A percentile compares a stretch with the other conserved stretches of the same genome.
These are phyloP conservation scores for Thelonectria discophora DNA, from an alignment of 2,329 filamentous ascomycete genomes.

Conservation along the genomic window DNA sequence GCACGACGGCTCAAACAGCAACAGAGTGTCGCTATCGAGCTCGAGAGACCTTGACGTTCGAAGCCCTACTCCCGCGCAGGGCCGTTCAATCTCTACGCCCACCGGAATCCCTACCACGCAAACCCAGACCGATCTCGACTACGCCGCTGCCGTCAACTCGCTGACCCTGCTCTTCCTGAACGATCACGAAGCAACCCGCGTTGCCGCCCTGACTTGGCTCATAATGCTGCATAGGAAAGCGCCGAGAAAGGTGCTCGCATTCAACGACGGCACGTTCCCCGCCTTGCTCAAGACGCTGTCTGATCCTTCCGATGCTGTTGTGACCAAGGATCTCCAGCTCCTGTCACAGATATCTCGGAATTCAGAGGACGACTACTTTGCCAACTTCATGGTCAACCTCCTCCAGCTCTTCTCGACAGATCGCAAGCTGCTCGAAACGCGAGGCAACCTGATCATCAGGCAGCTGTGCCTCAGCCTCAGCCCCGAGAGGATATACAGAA, in stretches of 20 bases:
- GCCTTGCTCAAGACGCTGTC: constrained; percentile 95
- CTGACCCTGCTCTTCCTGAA: constrained; percentile 94
- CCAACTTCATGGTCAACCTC: constrained; percentile 97
- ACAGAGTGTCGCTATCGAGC: constrained; percentile 62
- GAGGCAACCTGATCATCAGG: constrained; percentile 95
- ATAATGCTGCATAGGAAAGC: constrained; percentile 98
- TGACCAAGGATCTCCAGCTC: constrained; percentile 91
- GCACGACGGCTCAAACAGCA: constrained; percentile 57
- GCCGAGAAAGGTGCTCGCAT: constrained; percentile 89
- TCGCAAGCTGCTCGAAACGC: constrained; percentile 85
- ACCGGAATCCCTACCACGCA: constrained; percentile 53
- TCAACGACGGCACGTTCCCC: constrained; percentile 97
- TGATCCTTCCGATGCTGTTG: constrained; percentile 93
- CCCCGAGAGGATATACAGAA: constrained; percentile 94
- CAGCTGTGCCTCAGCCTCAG: constrained; percentile 93
- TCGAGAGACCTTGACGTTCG: constrained; percentile 62
- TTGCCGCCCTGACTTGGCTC: constrained; percentile 93
- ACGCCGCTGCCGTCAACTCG: constrained; percentile 91
- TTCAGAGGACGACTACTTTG: constrained; percentile 97
- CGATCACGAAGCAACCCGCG: constrained; percentile 93
- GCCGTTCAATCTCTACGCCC: constrained; percentile 57
- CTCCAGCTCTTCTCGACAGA: constrained; percentile 96
- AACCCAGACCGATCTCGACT: constrained; percentile 82
- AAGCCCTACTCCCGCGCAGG: constrained; percentile 61
- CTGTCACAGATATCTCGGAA: constrained; percentile 96